Base-by-base conservation (phyloP, 768 basidiomycete genomes). In the Tubosaeta sp. region DNA sequence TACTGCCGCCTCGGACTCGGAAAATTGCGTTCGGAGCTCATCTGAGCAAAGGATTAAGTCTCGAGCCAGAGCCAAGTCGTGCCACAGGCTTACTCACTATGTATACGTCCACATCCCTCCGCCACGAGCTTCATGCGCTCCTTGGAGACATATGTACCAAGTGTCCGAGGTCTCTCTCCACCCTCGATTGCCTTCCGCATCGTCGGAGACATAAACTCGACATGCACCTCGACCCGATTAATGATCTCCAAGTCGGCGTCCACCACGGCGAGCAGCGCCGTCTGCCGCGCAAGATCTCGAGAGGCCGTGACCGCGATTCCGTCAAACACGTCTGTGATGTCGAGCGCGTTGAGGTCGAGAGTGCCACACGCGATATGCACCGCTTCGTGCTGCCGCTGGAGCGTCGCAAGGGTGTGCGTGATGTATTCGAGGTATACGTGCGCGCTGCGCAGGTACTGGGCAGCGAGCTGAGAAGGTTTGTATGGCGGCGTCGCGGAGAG, bases 41-140 rank as follows among this genome's bases (percentile, higher is more conserved):
- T 84, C 87, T 87, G 58, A 38, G 37, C 38, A 41, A 34, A 7
- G 6, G 22, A 43, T 27, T 6, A 9, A 27, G 16, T 31, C 43
- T 16, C 16, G 6, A 8, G 27, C 13, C 6, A 8, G 10, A 29
- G 6, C 16, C 5, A 12, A n/a, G 27, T n/a, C 16, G 14, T 16
- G 29, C 7, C 6, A 26, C 26, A 29, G 16, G 6, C 43, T 42
- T 25, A 72, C 79, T 37, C 52, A 87, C 88, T 80, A 72, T 91
- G 86, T 25, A 85, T 83, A 44, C 77, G 76, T 14, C 72, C 63
- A 70, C 88, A 91, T 4, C 78, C 81, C 14, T 86, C 86, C 3
- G 82, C 86, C 1, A 93, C 90, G 63, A 87, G 80, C 59, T 75
- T 78, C 90, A 93, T 93, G 71, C 85, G 89, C 46, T 74, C 79